These are phyloP conservation scores for Shiraia sp. DNA, from an alignment of 2,329 filamentous ascomycete species.

Conservation along the genomic window DNA sequence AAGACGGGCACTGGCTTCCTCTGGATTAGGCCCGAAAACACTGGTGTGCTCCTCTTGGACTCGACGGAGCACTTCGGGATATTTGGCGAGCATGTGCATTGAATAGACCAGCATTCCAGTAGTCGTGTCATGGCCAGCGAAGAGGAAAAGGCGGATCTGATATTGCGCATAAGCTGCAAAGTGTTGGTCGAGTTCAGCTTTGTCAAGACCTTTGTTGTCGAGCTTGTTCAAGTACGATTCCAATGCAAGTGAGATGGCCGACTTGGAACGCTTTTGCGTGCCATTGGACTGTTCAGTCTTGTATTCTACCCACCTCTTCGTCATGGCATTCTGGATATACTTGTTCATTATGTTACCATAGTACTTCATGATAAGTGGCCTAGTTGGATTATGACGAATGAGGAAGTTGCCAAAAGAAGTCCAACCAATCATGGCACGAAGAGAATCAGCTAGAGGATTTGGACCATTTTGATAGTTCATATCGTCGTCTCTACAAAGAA, in stretches of 20 bases:
- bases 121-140: slow-evolving; percentile 38
- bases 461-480: slow-evolving; percentile 2
- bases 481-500: background rate
- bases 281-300: background rate
- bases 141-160: slow-evolving; percentile 37
- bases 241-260: slow-evolving; percentile 5
- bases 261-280: slow-evolving; percentile 1
- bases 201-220: background rate
- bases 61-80: slow-evolving; percentile 24
- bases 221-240: slow-evolving; percentile 10
- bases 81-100: slow-evolving; percentile 20
- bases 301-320: background rate
- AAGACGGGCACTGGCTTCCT: background rate
- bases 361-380: slow-evolving; percentile 1
- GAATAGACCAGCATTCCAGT: slow-evolving; percentile 30
- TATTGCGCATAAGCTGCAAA: slow-evolving; percentile 20
- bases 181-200: slow-evolving; percentile 6
- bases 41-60: slow-evolving; percentile 33
- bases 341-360: slow-evolving; percentile 1
- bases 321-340: background rate
- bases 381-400: background rate
- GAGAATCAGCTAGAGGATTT: background rate
- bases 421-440: background rate
- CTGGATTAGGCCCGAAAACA: slow-evolving; percentile 28
- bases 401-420: background rate